Evolutionary conservation across 495 filamentous ascomycete species (phyloP).

Genomic region (Aspergillus steynii): DNA sequence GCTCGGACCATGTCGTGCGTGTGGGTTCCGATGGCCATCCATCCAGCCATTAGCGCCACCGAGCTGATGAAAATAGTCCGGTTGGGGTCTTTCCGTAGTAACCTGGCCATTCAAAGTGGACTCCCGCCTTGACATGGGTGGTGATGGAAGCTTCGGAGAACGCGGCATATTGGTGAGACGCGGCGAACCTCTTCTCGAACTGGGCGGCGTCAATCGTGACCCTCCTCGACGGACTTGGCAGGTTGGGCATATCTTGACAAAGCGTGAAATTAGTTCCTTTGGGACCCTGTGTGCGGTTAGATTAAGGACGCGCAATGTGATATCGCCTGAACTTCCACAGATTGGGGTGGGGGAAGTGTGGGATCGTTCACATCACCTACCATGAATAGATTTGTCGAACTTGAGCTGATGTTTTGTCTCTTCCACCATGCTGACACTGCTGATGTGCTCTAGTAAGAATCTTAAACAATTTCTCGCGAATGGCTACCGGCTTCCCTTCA

Average conservation of each 20-base stretch:
- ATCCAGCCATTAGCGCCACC: slow-evolving; percentile 29
- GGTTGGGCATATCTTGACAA: slow-evolving; percentile 57
- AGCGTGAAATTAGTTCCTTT: slow-evolving; percentile 59
- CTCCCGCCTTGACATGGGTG: slow-evolving; percentile 38
- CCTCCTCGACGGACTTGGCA: slow-evolving; percentile 49
- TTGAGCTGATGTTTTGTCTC: slow-evolving; percentile 60
- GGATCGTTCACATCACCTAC: slow-evolving; percentile 30
- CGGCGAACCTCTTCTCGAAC: slow-evolving; percentile 45
- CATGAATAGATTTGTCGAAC: slow-evolving; percentile 59
- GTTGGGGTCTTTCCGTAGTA: slow-evolving; percentile 31
- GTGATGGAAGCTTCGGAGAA: slow-evolving; percentile 44
- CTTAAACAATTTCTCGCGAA: slow-evolving; percentile 58
- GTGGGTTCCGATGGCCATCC: slow-evolving; percentile 28
- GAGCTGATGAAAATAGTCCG: slow-evolving; percentile 35
- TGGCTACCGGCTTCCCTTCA: slow-evolving; percentile 61
- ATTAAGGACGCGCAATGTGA: neutral
- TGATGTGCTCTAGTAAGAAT: slow-evolving; percentile 58
- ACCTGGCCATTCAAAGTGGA: slow-evolving; percentile 31
- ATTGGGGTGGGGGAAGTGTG: neutral
- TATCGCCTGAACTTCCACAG: neutral
- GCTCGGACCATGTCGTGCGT: slow-evolving; percentile 17
- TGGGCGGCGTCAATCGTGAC: slow-evolving; percentile 46
- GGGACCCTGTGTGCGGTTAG: slow-evolving; percentile 45
- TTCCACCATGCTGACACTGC: slow-evolving; percentile 59
- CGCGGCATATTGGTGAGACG: slow-evolving; percentile 38